A percentile compares a stretch with the other conserved stretches of the same genome.
These are phyloP conservation scores for Mycena crocata DNA, from an alignment of 768 basidiomycete genomes.

Conservation along the genomic window DNA sequence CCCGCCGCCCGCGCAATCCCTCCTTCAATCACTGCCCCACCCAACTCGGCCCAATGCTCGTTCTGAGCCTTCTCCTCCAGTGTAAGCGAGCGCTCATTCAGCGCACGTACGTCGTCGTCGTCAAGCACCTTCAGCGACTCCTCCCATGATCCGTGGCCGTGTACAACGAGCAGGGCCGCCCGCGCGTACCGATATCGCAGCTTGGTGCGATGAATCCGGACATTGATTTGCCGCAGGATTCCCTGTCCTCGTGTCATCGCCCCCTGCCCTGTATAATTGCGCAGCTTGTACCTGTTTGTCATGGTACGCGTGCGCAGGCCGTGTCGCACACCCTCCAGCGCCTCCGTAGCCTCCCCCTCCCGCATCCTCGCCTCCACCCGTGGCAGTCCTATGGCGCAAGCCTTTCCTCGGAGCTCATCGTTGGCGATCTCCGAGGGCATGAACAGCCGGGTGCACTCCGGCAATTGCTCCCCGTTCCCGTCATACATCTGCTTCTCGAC, in stretches of 20 bases:
- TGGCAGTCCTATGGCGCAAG: background rate
- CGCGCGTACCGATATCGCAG: constrained; percentile 1
- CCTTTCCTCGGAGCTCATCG: background rate
- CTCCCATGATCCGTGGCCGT: constrained; percentile 3
- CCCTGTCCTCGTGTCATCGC: constrained; percentile 11
- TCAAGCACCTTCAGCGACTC: background rate
- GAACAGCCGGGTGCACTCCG: background rate
- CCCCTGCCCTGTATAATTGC: background rate
- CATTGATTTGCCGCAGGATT: background rate
- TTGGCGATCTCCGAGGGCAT: constrained; percentile 6
- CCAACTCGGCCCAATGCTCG: background rate
- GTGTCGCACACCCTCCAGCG: background rate
- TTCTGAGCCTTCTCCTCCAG: background rate
- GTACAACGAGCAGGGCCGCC: background rate
- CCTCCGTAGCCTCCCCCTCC: background rate
- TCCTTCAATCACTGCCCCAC: background rate
- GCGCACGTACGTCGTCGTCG: background rate
- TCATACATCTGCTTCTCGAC: background rate
- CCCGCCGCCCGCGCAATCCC: background rate
- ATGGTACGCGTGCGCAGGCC: background rate
- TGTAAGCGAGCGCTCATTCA: background rate
- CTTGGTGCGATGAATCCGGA: constrained; percentile 6
- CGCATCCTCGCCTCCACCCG: constrained; percentile 3
- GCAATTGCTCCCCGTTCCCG: background rate
- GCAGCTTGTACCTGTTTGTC: background rate